Conservation (phyloP, 2,329 filamentous ascomycete species). For the Fusarium brachygibbosum region DNA sequence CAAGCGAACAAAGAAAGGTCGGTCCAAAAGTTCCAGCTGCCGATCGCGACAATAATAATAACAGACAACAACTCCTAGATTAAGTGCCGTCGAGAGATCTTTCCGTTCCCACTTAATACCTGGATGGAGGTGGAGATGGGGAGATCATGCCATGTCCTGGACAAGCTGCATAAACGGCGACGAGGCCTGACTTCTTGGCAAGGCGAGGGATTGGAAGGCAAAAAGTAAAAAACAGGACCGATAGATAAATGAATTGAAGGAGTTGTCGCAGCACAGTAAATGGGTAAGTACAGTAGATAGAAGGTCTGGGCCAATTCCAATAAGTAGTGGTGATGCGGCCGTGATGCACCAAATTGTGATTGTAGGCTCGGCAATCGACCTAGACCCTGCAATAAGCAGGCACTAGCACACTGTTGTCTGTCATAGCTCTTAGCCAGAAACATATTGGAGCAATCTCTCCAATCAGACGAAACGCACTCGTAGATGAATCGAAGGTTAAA, state of each 20-base stretch:
- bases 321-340: conserved; percentile 5
- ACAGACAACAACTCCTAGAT: not conserved
- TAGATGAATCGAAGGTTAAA: conserved; percentile 29
- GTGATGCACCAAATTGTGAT: conserved; percentile 12
- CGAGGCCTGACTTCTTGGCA: not conserved
- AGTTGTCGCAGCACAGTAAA: not conserved
- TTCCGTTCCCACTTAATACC: conserved; percentile 5
- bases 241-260: not conserved
- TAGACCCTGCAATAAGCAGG: conserved; percentile 6
- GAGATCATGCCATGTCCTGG: not conserved
- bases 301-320: not conserved
- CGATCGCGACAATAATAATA: conserved; percentile 1
- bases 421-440: conserved; percentile 13
- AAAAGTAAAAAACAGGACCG: not conserved
- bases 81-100: not conserved
- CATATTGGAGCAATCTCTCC: conserved; percentile 19
- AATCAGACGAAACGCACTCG: conserved; percentile 10
- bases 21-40: conserved; percentile 5
- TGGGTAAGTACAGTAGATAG: not conserved
- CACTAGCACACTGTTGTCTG: conserved; percentile 6
- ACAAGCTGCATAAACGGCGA: not conserved
- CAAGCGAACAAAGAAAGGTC: conserved; percentile 27
- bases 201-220: not conserved
- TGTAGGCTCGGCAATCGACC: conserved; percentile 12
- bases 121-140: conserved; percentile 1